These are phyloP conservation scores for Cubamyces lactineus DNA, from an alignment of 768 basidiomycete genomes.

Conservation along the genomic window DNA sequence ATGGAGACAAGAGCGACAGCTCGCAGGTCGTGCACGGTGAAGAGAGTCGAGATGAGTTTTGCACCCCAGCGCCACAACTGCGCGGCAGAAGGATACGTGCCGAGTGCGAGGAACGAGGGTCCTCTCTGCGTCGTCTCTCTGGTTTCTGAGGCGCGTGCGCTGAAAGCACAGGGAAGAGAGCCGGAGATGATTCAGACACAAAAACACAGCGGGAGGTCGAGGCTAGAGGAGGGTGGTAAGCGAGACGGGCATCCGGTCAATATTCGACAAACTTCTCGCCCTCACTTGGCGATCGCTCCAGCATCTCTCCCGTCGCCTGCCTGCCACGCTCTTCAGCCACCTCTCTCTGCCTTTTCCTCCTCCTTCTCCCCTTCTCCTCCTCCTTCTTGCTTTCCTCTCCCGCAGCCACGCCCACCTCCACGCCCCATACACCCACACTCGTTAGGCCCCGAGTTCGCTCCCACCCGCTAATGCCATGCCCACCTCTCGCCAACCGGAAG, in stretches of 20 bases:
- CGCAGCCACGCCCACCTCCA: not conserved
- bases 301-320: constrained; percentile 2
- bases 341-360: not conserved
- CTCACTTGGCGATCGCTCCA: constrained; percentile 12
- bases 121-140: not conserved
- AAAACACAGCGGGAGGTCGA: too few species aligned
- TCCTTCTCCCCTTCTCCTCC: not conserved
- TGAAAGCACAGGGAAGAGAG: too few species aligned
- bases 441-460: constrained; percentile 1
- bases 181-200: too few species aligned
- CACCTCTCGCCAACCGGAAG: constrained; percentile 10
- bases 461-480: constrained; percentile 12
- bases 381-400: not conserved
- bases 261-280: constrained; percentile 10
- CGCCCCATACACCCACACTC: constrained; percentile 10
- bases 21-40: not conserved
- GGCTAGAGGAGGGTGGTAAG: too few species aligned
- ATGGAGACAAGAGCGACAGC: not conserved
- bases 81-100: constrained; percentile 8
- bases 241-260: not conserved
- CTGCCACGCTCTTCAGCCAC: not conserved
- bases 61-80: constrained; percentile 3
- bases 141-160: too few species aligned
- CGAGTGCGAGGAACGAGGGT: constrained; percentile 13
- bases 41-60: not conserved